Base-by-base conservation (phyloP, 495 filamentous ascomycete genomes). In the Friedmanniomyces endolithicus region DNA sequence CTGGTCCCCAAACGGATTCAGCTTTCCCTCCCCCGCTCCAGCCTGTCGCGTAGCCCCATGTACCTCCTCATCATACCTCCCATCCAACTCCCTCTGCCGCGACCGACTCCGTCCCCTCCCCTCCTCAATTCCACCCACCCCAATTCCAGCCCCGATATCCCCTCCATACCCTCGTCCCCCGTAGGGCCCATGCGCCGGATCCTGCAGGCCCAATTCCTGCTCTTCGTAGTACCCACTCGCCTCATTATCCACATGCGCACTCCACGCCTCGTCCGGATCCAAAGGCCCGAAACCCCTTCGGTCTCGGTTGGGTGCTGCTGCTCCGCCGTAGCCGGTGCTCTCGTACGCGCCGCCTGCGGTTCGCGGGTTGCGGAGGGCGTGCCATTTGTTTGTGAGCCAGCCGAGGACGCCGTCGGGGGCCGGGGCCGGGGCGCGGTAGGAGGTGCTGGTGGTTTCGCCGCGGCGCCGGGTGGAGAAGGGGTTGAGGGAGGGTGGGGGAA, bases 191-290 rank as follows among this genome's bases (percentile, higher is more conserved):
- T 52, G 51, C 23, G 48, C 56, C 29, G 63, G 62, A 17, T 68
- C 67, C 41, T 68, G 70, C 59, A 73, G 53, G 1, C 73, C 74
- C 17, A 75, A 64, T 65, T 86, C 84, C 60, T 82, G 76, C 69
- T 85, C 83, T 57, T 86, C 72, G 55, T 82, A 79, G 60, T 81
- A 79, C 27, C 64, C 71, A 29, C 53, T 59, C 14, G 75, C 77
- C 63, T 83, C 82, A 49, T 75, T 69, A 34, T 79, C 81, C 3
- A 87, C 83, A 33, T 80, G 64, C 47, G 82, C 59, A 70, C 86
- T 82, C 84, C 84, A 87, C 23, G 84, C 82, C 55, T 84, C 82
- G 65, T 87, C 84, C 0, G 81, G 83, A 63, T 87, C 84, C 25
- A 84, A 70, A 19, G 74, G 63, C 34, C 73, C 72, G 66, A 61